A percentile compares a stretch with the other conserved stretches of the same genome.
Evolutionary conservation across 495 filamentous ascomycete species (phyloP).

Genomic region (Penicillium verhagenii): DNA sequence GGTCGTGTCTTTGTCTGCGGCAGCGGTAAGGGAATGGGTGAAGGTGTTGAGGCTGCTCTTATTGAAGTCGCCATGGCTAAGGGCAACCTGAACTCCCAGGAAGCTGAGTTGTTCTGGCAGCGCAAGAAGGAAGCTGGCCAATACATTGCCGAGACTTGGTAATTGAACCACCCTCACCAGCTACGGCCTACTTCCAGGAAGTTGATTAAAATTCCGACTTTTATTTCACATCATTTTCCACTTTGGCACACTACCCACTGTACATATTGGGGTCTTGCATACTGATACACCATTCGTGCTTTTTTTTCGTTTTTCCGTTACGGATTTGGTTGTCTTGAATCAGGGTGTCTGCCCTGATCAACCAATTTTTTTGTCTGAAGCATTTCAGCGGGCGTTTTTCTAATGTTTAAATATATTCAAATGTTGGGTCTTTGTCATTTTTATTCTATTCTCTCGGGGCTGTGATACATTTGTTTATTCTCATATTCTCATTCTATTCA

Average conservation of each 20-base stretch:
- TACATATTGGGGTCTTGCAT: constrained; percentile 5
- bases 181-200: constrained; percentile 24
- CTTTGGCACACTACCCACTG: neutral
- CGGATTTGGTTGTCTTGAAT: neutral
- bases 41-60: constrained; percentile 84
- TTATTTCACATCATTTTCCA: neutral
- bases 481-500: too few species aligned
- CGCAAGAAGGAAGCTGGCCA: constrained; percentile 81
- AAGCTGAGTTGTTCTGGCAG: constrained; percentile 75
- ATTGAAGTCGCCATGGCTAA: constrained; percentile 78
- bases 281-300: neutral
- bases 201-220: constrained; percentile 2
- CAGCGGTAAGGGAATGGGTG: constrained; percentile 92
- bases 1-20: constrained; percentile 95
- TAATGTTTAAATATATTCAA: too few species aligned
- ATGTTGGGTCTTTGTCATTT: too few species aligned
- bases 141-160: constrained; percentile 76
- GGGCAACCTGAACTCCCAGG: constrained; percentile 69
- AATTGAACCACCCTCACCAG: too few species aligned
- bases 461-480: neutral
- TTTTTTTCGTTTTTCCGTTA: neutral
- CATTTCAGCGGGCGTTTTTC: constrained; percentile 34
- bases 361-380: neutral
- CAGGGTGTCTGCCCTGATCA: neutral
- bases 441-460: neutral